Evolutionary conservation across 192 early-diverging fungal genomes (phyloP).

Genomic region (Chytriomyces confervae): DNA sequence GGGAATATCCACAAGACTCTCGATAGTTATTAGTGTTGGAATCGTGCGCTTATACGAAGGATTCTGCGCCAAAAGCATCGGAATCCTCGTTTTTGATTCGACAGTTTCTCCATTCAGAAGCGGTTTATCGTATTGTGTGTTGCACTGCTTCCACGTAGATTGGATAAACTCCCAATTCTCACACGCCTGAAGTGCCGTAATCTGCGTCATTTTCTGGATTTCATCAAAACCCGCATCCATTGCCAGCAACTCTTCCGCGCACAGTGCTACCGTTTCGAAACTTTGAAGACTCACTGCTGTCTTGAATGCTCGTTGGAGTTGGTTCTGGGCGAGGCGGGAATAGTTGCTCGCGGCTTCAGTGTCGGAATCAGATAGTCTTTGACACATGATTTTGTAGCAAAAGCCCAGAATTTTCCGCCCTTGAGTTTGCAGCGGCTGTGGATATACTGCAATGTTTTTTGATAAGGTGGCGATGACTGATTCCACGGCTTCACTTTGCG

Average conservation of each 20-base stretch:
- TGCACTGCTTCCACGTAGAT: not conserved
- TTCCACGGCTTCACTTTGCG: slow-evolving; percentile 9
- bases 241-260: slow-evolving; percentile 9
- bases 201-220: not conserved
- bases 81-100: not conserved
- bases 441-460: not conserved
- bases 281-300: not conserved
- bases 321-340: not conserved
- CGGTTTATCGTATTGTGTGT: not conserved
- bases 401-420: slow-evolving; percentile 1
- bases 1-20: slow-evolving; percentile 18
- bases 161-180: slow-evolving; percentile 19
- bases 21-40: slow-evolving; percentile 1
- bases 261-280: not conserved
- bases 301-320: slow-evolving; percentile 7
- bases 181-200: slow-evolving; percentile 9
- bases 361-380: not conserved
- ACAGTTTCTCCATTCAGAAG: not conserved
- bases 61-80: slow-evolving; percentile 1
- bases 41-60: slow-evolving; percentile 5
- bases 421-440: not conserved
- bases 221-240: slow-evolving; percentile 1
- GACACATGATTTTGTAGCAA: slow-evolving; percentile 17
- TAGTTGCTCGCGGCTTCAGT: not conserved
- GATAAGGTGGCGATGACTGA: slow-evolving; percentile 2